These are phyloP conservation scores for Neolentinus lepideus DNA, from an alignment of 1,284 basidiomycete species.

Conservation along the genomic window DNA sequence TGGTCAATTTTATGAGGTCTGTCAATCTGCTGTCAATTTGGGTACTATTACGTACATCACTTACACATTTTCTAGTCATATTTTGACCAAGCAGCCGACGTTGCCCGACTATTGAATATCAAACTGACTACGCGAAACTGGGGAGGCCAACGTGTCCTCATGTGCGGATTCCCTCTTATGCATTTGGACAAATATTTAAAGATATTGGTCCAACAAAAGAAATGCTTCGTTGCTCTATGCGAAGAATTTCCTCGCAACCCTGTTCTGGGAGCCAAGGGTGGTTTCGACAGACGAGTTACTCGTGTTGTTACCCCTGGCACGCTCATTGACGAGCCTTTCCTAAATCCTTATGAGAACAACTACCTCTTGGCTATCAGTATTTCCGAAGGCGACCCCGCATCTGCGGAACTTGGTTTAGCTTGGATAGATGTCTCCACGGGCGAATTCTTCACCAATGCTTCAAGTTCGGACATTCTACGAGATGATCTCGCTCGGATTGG, in stretches of 20 bases:
- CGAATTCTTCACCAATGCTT: conserved; percentile 78
- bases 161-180: conserved; percentile 89
- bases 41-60: conserved; percentile 3
- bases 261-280: conserved; percentile 34
- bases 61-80: conserved; percentile 62
- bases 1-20: conserved; percentile 92
- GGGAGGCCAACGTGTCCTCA: conserved; percentile 58
- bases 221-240: conserved; percentile 83
- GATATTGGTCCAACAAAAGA: conserved; percentile 74
- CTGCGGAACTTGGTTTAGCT: conserved; percentile 50
- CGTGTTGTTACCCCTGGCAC: conserved; percentile 91
- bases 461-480: conserved; percentile 48
- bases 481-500: conserved; percentile 82
- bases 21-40: conserved; percentile 6
- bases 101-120: conserved; percentile 74
- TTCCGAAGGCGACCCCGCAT: conserved; percentile 2
- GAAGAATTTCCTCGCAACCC: conserved; percentile 72
- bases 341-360: conserved; percentile 82
- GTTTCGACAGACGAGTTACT: conserved; percentile 73
- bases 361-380: conserved; percentile 74
- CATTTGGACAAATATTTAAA: conserved; percentile 86
- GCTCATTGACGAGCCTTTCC: conserved; percentile 83
- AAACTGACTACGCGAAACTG: conserved; percentile 73
- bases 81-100: conserved; percentile 82
- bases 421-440: conserved; percentile 97